Evolutionary conservation across 495 filamentous ascomycete genomes (phyloP).

Genomic region (Penicillium malachiteum): DNA sequence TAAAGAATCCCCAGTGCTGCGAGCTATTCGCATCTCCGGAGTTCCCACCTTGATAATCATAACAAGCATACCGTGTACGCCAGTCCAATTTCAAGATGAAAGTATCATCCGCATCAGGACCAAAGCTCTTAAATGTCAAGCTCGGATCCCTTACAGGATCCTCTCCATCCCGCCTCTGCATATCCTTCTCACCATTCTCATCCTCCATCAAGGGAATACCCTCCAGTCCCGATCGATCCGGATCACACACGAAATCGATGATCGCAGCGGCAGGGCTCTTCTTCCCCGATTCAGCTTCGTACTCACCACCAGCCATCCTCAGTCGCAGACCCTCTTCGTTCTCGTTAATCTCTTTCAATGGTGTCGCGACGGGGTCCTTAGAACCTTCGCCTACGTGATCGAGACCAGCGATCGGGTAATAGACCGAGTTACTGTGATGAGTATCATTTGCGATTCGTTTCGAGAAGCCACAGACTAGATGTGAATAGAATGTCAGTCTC

Average conservation of each 20-base stretch:
- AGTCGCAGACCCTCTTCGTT: conserved; percentile 68
- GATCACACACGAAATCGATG: conserved; percentile 82
- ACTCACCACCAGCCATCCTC: conserved; percentile 66
- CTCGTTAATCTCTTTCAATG: conserved; percentile 61
- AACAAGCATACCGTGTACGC: conserved; percentile 83
- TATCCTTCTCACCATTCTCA: conserved; percentile 25
- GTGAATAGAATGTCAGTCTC: background rate
- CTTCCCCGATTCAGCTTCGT: conserved; percentile 45
- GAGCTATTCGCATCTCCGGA: conserved; percentile 37
- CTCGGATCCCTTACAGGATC: conserved; percentile 46
- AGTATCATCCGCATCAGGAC: conserved; percentile 44
- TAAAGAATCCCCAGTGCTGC: conserved; percentile 86
- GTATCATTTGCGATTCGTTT: conserved; percentile 40
- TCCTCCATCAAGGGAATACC: conserved; percentile 46
- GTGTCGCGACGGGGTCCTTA: conserved; percentile 58
- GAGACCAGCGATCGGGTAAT: conserved; percentile 71
- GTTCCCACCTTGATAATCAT: conserved; percentile 44
- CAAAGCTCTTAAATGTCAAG: conserved; percentile 71
- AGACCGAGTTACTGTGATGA: conserved; percentile 29
- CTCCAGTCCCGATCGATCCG: conserved; percentile 66
- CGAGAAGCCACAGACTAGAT: conserved; percentile 76
- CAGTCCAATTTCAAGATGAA: conserved; percentile 72
- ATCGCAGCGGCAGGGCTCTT: conserved; percentile 63
- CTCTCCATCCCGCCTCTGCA: conserved; percentile 26
- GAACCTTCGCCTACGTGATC: conserved; percentile 56